Evolutionary conservation across 23 red algal genomes (phyloP), one percentile per base, ranked within the genome.

Genomic region (Gracilaria domingensis): DNA sequence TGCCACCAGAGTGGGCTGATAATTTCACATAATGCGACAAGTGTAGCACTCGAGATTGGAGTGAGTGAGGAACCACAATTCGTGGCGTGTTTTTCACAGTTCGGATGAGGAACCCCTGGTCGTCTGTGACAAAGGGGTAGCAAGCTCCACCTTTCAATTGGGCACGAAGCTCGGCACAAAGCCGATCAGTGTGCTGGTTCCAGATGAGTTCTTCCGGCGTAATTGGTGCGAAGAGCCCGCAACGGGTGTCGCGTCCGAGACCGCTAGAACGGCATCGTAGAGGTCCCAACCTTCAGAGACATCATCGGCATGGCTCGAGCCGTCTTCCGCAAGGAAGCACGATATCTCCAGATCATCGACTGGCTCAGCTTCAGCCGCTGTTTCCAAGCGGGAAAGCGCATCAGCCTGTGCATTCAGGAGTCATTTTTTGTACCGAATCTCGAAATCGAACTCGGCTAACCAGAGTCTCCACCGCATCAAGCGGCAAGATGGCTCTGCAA

Each of bases 201-300:
- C 81, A 17, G 16, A 85, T 40, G 1, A 85, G 24, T 50, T 85
- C 38, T 20, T 85, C 81, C 12, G 81, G 34, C 16, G 60, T 85
- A 3, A 85, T 85, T 37, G 42, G 58, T 37, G 29, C 36, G 61
- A 85, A 23, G 42, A 18, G 8, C 32, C 64, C 32, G 7, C 1
- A 8, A 18, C 26, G 32, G 64, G 64, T 32, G 36, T 17, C 32
- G 30, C 13, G 28, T 69, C 30, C 0, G 30, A 36, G 17, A 20
- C 64, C 2, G 59, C 21, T 28, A 30, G 12, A 30, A 26, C 59
- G 32, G 28, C 28, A 7, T 26, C 25, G 2, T 26, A 59, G n/a
- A 20, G 3, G 1, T 64, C 6, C 59, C 25, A 32, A 30, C 25
- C 24, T 64, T 64, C 28, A 2, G n/a, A 32, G 18, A 5, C 59